Evolutionary conservation across 148 eudicot genomes (phyloP).

Genomic region (Drosera capensis): DNA sequence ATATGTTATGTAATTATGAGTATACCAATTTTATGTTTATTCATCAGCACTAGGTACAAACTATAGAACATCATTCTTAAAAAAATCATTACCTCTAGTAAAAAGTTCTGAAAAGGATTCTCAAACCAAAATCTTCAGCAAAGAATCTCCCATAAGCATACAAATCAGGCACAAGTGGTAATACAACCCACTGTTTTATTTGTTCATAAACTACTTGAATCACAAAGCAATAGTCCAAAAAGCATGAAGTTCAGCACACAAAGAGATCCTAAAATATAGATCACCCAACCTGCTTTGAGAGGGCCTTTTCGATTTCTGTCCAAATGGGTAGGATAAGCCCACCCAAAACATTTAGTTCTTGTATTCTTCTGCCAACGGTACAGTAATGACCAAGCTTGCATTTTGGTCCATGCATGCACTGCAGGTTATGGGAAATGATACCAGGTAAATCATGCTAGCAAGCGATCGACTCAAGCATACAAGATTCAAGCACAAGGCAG

Average conservation of each 20-base stretch:
- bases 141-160: too few species aligned
- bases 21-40: too few species aligned
- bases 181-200: too few species aligned
- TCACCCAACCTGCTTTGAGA: conserved; percentile 59
- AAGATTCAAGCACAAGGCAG: neutral
- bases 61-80: too few species aligned
- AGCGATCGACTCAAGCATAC: too few species aligned
- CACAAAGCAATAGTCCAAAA: neutral
- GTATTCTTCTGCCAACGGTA: conserved; percentile 83
- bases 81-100: too few species aligned
- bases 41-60: too few species aligned
- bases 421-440: conserved; percentile 11
- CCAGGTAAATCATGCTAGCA: neutral
- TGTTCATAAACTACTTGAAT: neutral
- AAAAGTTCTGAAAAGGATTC: too few species aligned
- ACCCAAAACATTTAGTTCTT: conserved; percentile 89
- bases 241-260: neutral
- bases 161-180: too few species aligned
- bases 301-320: conserved; percentile 84
- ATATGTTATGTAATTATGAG: too few species aligned
- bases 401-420: conserved; percentile 99
- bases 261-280: neutral
- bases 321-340: conserved; percentile 93
- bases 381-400: conserved; percentile 80
- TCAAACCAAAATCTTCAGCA: too few species aligned